These are phyloP conservation scores for Quillaja saponaria DNA, from an alignment of 306 rosid genomes.

Conservation along the genomic window DNA sequence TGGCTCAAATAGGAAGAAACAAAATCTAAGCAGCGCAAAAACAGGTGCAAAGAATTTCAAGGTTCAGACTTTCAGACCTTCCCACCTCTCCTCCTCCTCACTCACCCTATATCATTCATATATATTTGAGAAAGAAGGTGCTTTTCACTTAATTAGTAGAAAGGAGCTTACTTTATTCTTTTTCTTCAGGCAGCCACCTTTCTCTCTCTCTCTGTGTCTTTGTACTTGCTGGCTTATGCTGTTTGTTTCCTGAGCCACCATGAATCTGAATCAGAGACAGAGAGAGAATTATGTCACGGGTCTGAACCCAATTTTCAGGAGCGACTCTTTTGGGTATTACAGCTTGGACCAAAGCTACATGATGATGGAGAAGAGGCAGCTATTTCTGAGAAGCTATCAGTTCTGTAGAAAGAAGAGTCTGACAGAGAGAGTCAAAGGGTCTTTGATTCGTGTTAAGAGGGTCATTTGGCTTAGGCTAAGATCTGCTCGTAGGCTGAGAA, in stretches of 20 bases:
- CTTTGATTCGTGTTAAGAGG: slow-evolving; percentile 54
- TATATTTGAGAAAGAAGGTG: background rate
- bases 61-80: slow-evolving; percentile 12
- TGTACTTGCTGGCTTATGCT: background rate
- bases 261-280: slow-evolving; percentile 32
- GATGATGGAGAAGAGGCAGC: slow-evolving; percentile 78
- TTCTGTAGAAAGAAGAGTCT: slow-evolving; percentile 63
- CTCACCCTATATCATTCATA: background rate
- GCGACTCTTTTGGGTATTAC: slow-evolving; percentile 51
- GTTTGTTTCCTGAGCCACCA: slow-evolving; percentile 13
- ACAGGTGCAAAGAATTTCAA: slow-evolving; percentile 28
- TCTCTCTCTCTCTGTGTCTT: background rate
- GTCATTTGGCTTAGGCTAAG: slow-evolving; percentile 50
- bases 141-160: background rate
- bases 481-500: slow-evolving; percentile 41
- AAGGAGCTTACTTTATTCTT: background rate
- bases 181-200: background rate
- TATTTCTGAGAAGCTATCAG: slow-evolving; percentile 80
- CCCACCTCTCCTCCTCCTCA: background rate
- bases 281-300: slow-evolving; percentile 23
- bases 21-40: slow-evolving; percentile 29
- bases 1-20: slow-evolving; percentile 29
- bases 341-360: slow-evolving; percentile 36
- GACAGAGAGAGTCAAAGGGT: slow-evolving; percentile 52
- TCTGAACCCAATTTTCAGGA: slow-evolving; percentile 43